These are phyloP conservation scores for Geosmithia flava DNA, from an alignment of 2,329 filamentous ascomycete genomes.

Conservation along the genomic window DNA sequence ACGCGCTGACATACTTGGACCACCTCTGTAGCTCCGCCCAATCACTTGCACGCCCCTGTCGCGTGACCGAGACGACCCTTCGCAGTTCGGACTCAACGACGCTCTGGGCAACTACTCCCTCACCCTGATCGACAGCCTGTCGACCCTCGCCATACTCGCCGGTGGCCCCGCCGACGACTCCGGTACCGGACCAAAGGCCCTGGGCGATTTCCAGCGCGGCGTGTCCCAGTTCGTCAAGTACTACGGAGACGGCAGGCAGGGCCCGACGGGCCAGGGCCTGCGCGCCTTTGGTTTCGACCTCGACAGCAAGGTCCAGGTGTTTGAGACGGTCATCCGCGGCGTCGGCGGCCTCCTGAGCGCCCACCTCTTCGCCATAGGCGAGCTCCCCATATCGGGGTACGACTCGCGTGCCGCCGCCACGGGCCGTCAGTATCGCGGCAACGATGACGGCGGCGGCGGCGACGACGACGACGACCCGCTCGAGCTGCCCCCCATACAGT, in stretches of 20 bases:
- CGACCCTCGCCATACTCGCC: constrained; percentile 83
- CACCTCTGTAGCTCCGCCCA: constrained; percentile 53
- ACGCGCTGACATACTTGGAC: not conserved
- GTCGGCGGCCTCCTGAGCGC: constrained; percentile 84
- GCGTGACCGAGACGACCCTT: constrained; percentile 67
- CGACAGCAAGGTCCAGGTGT: constrained; percentile 97
- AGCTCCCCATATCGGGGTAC: constrained; percentile 78
- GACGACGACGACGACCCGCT: constrained; percentile 24
- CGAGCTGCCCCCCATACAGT: constrained; percentile 45
- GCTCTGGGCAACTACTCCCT: constrained; percentile 95
- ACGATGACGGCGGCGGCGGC: constrained; percentile 26
- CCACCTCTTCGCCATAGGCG: constrained; percentile 84
- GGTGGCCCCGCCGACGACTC: constrained; percentile 45
- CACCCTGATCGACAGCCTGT: constrained; percentile 89
- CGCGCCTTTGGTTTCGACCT: constrained; percentile 78
- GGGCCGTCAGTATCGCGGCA: constrained; percentile 1
- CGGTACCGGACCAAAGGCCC: constrained; percentile 31
- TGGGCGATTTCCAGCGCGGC: constrained; percentile 68
- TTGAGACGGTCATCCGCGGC: constrained; percentile 92
- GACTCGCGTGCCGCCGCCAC: not conserved
- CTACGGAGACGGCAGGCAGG: constrained; percentile 74
- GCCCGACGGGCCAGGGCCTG: constrained; percentile 55
- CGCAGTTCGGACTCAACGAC: constrained; percentile 82
- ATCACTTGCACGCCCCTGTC: constrained; percentile 75
- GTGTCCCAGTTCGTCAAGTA: constrained; percentile 63